Evolutionary conservation across 352 stramenopile species (phyloP), one percentile per base, ranked within the genome.

Genomic region (Pythium monospermum): DNA sequence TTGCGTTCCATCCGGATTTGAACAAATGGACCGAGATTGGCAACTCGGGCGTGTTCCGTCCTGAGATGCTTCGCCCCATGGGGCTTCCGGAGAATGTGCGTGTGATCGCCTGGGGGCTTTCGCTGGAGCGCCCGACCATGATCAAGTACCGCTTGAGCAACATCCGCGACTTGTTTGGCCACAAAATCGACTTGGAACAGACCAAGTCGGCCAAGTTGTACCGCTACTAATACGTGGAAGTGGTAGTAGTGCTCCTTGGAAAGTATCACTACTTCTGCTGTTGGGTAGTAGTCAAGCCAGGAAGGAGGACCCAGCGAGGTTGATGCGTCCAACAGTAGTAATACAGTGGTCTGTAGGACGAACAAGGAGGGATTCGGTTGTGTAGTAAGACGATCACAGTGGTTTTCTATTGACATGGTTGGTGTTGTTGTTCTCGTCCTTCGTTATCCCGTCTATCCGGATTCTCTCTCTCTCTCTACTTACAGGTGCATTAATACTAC

Each of bases 71-170:
- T 31, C 80, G 76, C 37, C 96, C 97, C 6, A 99, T 99, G 96
- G 97, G 97, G 5, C 76, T 99, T 27, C 97, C 97, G 2, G 92
- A 99, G 69, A 98, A 99, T 76, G 97, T 99, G 41, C 82, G 96
- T 46, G 97, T 99, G 4, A 99, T 99, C 68, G 97, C 97, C 12
- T 99, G 97, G 96, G 97, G 97, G 36, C 78, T 99, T 49, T 99
- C 94, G 36, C 83, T 99, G 18, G 97, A 99, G 69, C 85, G 97
- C 53, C 97, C 97, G 28, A 99, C 97, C 27, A 99, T 99, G 97
- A 99, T 99, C 81, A 99, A 99, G 85, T 99, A 99, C 76, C 85
- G 94, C 31, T 95, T 99, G 57, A 98, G 92, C 66, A 99, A 99
- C 79, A 99, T 99, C 69, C 85, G 97, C 50, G 96, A 99, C 70